Percentiles rank a stretch among this genome's conserved stretches.
Conservation (phyloP, 1,284 basidiomycete species). For the Apiotrichum siamense region DNA sequence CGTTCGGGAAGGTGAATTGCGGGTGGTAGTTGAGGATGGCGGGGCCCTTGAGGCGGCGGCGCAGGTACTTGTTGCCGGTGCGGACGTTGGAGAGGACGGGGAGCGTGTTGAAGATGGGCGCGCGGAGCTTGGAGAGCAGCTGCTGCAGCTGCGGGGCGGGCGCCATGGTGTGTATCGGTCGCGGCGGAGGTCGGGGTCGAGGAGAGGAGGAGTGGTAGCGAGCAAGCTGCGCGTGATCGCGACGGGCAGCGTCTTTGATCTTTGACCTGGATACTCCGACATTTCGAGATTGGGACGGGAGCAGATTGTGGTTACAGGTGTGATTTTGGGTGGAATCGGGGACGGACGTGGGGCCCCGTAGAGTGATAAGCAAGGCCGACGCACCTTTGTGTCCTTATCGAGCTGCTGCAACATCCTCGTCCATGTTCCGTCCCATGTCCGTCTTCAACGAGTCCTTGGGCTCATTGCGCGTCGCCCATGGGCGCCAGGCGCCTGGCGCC, state of each 20-base stretch:
- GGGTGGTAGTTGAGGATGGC: conserved; percentile 66
- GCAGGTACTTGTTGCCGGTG: conserved; percentile 79
- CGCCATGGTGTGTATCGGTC: conserved; percentile 9
- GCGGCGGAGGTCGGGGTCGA: background rate
- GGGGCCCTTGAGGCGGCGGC: conserved; percentile 65
- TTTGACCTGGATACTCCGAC: background rate
- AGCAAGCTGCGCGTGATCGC: background rate
- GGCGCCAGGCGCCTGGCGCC: too few relatives aligned
- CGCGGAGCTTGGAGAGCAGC: conserved; percentile 36
- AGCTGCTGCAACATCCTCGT: too few relatives aligned
- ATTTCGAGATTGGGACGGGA: background rate
- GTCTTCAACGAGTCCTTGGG: too few relatives aligned
- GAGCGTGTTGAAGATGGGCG: conserved; percentile 67
- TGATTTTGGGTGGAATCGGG: too few relatives aligned
- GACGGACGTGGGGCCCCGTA: too few relatives aligned
- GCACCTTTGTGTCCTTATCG: too few relatives aligned
- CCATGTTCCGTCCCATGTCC: too few relatives aligned
- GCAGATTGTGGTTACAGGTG: too few relatives aligned
- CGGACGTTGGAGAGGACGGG: conserved; percentile 71
- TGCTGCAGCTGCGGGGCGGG: conserved; percentile 16
- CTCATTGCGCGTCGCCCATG: too few relatives aligned
- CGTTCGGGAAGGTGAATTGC: conserved; percentile 12
- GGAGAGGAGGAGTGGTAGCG: background rate
- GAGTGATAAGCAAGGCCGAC: too few relatives aligned
- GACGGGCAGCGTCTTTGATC: background rate